These are phyloP conservation scores for Pseudevernia furfuracea DNA, from an alignment of 495 filamentous ascomycete genomes.

Conservation along the genomic window DNA sequence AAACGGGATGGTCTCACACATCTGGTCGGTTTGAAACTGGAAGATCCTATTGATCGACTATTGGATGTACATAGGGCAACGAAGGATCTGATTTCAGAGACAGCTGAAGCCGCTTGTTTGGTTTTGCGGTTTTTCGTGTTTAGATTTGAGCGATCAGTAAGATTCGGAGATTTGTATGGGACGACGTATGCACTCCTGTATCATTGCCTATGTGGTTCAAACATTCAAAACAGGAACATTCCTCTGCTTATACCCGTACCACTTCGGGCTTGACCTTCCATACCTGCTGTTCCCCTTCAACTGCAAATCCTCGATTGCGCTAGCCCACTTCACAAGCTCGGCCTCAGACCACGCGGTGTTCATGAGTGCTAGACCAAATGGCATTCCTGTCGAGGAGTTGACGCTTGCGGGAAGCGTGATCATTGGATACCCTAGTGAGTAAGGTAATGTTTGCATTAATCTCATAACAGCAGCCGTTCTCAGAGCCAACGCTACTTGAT, in stretches of 20 bases:
- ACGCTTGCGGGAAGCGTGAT: constrained; percentile 59
- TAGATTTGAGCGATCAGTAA: too few relatives aligned
- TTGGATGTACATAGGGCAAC: too few relatives aligned
- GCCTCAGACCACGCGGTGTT: constrained; percentile 57
- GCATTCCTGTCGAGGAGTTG: constrained; percentile 51
- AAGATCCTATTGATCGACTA: background rate
- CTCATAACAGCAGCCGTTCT: too few relatives aligned
- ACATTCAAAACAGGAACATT: constrained; percentile 40
- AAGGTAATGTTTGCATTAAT: constrained; percentile 36
- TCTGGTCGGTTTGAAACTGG: background rate
- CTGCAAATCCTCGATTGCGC: constrained; percentile 62
- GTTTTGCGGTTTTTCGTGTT: too few relatives aligned
- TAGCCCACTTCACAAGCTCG: constrained; percentile 53
- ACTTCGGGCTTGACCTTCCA: constrained; percentile 43
- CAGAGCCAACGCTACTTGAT: background rate
- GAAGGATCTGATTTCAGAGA: too few relatives aligned
- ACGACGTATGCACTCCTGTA: too few relatives aligned
- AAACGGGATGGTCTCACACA: background rate
- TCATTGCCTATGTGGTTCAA: too few relatives aligned
- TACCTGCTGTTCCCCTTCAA: constrained; percentile 32
- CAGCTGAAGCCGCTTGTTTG: too few relatives aligned
- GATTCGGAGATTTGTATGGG: too few relatives aligned
- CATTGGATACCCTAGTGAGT: constrained; percentile 52
- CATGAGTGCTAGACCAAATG: constrained; percentile 62
- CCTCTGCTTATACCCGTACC: constrained; percentile 44